phyloP scores from a whole-genome alignment of 2,329 filamentous ascomycete genomes.

The Aureobasidium subglaciale region DNA sequence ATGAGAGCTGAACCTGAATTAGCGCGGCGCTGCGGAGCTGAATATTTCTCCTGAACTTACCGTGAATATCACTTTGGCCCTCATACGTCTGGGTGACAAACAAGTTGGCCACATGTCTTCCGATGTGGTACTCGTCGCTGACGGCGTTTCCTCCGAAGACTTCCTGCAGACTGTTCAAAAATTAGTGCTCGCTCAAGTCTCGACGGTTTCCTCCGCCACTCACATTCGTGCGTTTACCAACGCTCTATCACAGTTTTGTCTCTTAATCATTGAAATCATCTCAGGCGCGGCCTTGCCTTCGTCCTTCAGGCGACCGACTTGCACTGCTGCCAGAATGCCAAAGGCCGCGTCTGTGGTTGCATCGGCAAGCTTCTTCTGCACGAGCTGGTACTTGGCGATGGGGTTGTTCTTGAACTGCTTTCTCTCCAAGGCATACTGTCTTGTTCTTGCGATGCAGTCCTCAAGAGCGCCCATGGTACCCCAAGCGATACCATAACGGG shows the following conservation, averaged over 20 bases:
- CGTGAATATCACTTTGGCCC: conserved; percentile 95
- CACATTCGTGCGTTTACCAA: conserved; percentile 66
- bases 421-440: conserved; percentile 83
- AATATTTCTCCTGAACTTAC: conserved; percentile 48
- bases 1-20: conserved; percentile 37
- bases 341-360: conserved; percentile 85
- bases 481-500: conserved; percentile 87
- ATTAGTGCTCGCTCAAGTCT: neutral
- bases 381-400: conserved; percentile 88
- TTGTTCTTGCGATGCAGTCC: conserved; percentile 74
- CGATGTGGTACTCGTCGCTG: conserved; percentile 93
- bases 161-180: conserved; percentile 64
- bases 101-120: conserved; percentile 87
- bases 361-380: conserved; percentile 97
- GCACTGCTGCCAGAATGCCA: conserved; percentile 80
- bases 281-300: conserved; percentile 80
- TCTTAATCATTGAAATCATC: conserved; percentile 96
- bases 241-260: conserved; percentile 92
- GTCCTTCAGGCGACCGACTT: conserved; percentile 90
- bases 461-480: conserved; percentile 91
- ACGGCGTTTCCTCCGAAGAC: conserved; percentile 98
- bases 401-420: conserved; percentile 96
- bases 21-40: conserved; percentile 10
- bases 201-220: too few species aligned
- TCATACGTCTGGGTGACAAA: conserved; percentile 98